Conservation (phyloP, 768 basidiomycete species). For the Leccinellum rugosiceps region DNA sequence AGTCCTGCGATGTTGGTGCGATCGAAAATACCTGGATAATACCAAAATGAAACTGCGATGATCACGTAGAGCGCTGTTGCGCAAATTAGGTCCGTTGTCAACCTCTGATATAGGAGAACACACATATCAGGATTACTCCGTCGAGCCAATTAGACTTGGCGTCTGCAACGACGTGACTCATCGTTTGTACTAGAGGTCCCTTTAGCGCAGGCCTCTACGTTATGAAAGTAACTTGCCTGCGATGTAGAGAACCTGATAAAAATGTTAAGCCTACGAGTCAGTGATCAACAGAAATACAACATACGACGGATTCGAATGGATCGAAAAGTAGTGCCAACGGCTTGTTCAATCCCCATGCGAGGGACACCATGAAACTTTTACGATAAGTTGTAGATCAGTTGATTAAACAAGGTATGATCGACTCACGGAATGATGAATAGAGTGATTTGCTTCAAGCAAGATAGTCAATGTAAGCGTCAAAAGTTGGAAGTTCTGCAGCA, state of each 20-base stretch:
- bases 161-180: conserved; percentile 79
- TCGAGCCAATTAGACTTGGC: conserved; percentile 86
- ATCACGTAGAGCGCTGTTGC: conserved; percentile 63
- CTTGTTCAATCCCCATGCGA: conserved; percentile 82
- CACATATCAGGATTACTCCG: conserved; percentile 69
- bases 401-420: neutral
- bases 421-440: conserved; percentile 82
- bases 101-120: conserved; percentile 18
- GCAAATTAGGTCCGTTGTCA: neutral
- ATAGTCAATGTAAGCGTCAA: neutral
- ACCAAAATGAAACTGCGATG: conserved; percentile 69
- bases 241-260: conserved; percentile 34
- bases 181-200: conserved; percentile 61
- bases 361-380: conserved; percentile 61
- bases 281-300: conserved; percentile 9
- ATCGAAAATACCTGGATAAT: conserved; percentile 37
- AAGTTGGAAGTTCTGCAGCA: neutral
- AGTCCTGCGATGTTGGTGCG: neutral
- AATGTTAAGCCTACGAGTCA: conserved; percentile 7
- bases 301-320: conserved; percentile 78
- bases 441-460: conserved; percentile 62
- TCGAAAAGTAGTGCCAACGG: conserved; percentile 82
- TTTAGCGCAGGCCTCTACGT: conserved; percentile 20
- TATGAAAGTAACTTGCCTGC: conserved; percentile 37
- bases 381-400: neutral